Evolutionary conservation across 768 basidiomycete genomes (phyloP).

Genomic region (Leccinum disarticulatum): DNA sequence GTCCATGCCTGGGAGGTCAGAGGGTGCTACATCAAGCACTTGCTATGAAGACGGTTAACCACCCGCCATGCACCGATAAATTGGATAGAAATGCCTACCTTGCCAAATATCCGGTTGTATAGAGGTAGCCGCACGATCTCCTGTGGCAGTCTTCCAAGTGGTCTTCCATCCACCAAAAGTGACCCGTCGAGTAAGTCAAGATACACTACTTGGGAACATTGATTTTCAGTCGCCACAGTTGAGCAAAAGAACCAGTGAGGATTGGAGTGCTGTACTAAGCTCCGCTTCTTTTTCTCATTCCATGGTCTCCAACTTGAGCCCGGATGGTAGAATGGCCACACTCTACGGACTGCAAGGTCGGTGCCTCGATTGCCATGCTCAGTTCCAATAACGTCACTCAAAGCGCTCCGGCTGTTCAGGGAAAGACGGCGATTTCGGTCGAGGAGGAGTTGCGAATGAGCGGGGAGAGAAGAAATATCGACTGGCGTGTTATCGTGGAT

Average conservation of each 20-base stretch:
- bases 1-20: constrained; percentile 22
- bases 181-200: constrained; percentile 24
- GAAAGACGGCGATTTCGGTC: constrained; percentile 28
- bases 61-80: background rate
- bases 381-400: background rate
- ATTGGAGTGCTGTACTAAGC: background rate
- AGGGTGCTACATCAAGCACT: constrained; percentile 18
- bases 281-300: too few species aligned
- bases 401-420: background rate
- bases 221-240: constrained; percentile 6
- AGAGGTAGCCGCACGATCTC: constrained; percentile 16
- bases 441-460: constrained; percentile 17
- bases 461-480: background rate
- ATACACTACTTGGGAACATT: constrained; percentile 24
- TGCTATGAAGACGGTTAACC: constrained; percentile 13
- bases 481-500: constrained; percentile 14
- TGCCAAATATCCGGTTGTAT: constrained; percentile 21
- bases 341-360: constrained; percentile 11
- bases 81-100: constrained; percentile 9
- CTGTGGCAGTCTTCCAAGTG: constrained; percentile 23
- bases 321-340: background rate
- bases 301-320: background rate
- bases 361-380: constrained; percentile 6
- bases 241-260: constrained; percentile 20
- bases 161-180: constrained; percentile 26